A percentile compares a stretch with the other conserved stretches of the same genome.
These are phyloP conservation scores for Aquilaria malaccensis DNA, from an alignment of 345 rosid species.

Conservation along the genomic window DNA sequence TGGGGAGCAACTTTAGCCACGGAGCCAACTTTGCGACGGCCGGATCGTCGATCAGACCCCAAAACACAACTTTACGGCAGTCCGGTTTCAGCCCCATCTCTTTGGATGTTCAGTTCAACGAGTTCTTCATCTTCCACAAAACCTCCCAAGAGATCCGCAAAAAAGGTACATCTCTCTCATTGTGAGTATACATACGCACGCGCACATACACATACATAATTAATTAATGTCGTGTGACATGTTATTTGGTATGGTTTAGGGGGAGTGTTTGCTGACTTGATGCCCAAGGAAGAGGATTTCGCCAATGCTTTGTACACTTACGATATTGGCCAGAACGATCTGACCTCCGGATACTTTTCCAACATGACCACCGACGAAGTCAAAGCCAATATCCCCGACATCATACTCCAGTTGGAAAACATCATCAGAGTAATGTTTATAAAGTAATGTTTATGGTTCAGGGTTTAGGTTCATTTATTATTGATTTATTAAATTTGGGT, in stretches of 20 bases:
- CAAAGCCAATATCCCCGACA: constrained; percentile 47
- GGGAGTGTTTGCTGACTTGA: constrained; percentile 28
- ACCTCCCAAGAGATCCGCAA: constrained; percentile 31
- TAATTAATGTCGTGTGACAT: background rate
- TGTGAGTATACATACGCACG: background rate
- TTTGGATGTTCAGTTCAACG: constrained; percentile 51
- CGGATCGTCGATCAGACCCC: constrained; percentile 62
- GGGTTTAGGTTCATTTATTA: background rate
- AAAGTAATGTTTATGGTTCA: background rate
- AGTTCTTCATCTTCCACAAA: constrained; percentile 44
- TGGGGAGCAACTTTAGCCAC: constrained; percentile 69
- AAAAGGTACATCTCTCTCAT: constrained; percentile 27
- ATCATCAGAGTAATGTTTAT: constrained; percentile 31
- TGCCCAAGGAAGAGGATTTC: constrained; percentile 39
- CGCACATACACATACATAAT: background rate
- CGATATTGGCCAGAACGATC: constrained; percentile 68
- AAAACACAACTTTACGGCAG: constrained; percentile 44
- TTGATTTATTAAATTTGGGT: background rate
- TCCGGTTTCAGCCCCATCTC: constrained; percentile 69
- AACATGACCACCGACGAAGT: constrained; percentile 56
- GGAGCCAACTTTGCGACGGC: constrained; percentile 86
- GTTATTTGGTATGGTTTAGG: constrained; percentile 9
- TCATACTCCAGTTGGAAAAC: constrained; percentile 29
- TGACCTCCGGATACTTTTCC: constrained; percentile 51
- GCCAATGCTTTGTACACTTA: constrained; percentile 32